phyloP scores from a whole-genome alignment of 371 early-diverging fungal genomes.

The Lichtheimia ramosa region DNA sequence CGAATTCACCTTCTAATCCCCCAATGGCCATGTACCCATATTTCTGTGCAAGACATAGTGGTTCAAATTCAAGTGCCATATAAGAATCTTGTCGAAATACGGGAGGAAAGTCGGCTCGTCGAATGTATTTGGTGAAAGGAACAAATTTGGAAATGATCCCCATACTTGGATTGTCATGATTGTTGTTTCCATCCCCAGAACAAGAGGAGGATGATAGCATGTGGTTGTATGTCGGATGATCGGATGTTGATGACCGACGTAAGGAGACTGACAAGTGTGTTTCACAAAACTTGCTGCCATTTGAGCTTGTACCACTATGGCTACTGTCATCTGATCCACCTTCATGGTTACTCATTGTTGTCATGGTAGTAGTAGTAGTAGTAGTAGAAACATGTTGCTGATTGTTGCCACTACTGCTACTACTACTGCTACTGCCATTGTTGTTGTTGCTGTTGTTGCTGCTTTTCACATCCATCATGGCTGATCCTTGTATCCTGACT shows the following conservation, averaged over 20 bases:
- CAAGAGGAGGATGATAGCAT: constrained; percentile 12
- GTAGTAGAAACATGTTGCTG: too few relatives aligned
- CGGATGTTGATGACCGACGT: constrained; percentile 1
- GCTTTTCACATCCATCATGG: not conserved
- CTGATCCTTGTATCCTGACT: not conserved
- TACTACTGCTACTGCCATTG: not conserved
- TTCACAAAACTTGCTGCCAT: constrained; percentile 14
- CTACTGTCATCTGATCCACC: not conserved
- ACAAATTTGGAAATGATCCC: constrained; percentile 21
- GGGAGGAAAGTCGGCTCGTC: constrained; percentile 33
- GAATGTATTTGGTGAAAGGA: constrained; percentile 49
- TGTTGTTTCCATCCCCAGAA: not conserved
- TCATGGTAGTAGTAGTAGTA: not conserved
- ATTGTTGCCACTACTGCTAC: not conserved
- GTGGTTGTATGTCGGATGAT: constrained; percentile 7
- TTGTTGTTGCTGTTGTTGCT: not conserved
- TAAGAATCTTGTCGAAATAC: constrained; percentile 28
- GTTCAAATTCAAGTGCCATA: constrained; percentile 34
- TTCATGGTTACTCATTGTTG: not conserved
- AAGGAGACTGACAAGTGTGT: constrained; percentile 17
- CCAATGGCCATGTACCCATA: constrained; percentile 63
- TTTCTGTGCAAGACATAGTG: constrained; percentile 50
- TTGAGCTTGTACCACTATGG: constrained; percentile 2
- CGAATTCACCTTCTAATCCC: constrained; percentile 45
- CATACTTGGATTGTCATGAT: too few relatives aligned